Base-by-base conservation (phyloP, 371 early-diverging fungal genomes). In the Syncephalastrum sp. region DNA sequence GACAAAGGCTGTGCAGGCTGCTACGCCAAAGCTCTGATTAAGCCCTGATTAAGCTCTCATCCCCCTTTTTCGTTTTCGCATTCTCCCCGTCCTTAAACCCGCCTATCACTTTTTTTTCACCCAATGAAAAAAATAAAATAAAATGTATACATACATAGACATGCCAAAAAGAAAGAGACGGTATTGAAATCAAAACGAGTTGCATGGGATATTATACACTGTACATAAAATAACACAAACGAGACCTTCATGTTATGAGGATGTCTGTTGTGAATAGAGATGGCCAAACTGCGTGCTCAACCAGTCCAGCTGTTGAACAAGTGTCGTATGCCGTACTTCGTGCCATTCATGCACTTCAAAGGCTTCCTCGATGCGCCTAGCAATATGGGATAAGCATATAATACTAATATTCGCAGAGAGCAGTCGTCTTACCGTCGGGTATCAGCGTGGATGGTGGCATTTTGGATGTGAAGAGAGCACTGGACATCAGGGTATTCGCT, bases 291-390 rank as follows among this genome's bases (percentile, higher is more conserved):
- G 57, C 3, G 63, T 44, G 52, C 57, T 65, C 56, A 75, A 54
- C 75, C 75, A 75, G 67, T 71, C 72, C 61, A 75, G 63, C 66
- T 75, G 75, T 54, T 75, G 75, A 41, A 75, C 64, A 41, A 75
- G 60, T 15, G 72, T 71, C 24, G 63, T 62, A 52, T 71, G 75
- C 47, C 60, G 53, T 56, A 59, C 62, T 50, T 75, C 72, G 49
- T 69, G 72, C 75, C 72, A 75, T 50, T 62, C 65, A 16, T 69
- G 60, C 43, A 62, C 69, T 47, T 69, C 64, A 61, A 75, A 71
- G 25, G 71, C 69, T 10, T 69, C 56, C 47, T 71, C 67, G 24
- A 75, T 65, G 5, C 58, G 43, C 42, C 75, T 74, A 53, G 12
- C 12, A 33, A 10, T 1, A 6, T 1, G 8, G 38, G 0, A 10